These are phyloP conservation scores for Alternaria infectoria DNA, from an alignment of 2,329 filamentous ascomycete species.

Conservation along the genomic window DNA sequence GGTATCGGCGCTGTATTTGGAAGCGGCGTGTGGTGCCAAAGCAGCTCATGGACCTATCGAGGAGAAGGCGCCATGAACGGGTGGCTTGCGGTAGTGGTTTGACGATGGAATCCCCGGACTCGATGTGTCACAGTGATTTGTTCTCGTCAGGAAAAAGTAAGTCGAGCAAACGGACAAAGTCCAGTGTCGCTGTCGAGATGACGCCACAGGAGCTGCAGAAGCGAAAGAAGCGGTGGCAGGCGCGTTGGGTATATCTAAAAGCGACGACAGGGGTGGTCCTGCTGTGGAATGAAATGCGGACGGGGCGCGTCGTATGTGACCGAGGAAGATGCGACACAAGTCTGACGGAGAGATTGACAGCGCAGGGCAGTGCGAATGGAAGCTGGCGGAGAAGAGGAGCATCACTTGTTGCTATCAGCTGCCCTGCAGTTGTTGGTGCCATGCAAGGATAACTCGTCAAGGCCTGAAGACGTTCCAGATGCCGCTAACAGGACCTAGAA, in stretches of 20 bases:
- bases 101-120: conserved; percentile 14
- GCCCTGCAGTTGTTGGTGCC: conserved; percentile 10
- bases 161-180: conserved; percentile 7
- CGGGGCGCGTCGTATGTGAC: conserved; percentile 11
- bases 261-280: conserved; percentile 10
- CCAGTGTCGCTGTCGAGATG: background rate
- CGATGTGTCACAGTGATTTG: conserved; percentile 8
- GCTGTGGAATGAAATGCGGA: conserved; percentile 14
- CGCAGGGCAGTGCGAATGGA: background rate
- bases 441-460: conserved; percentile 10
- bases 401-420: conserved; percentile 8
- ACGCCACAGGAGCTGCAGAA: background rate
- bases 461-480: conserved; percentile 20
- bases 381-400: background rate
- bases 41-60: conserved; percentile 16
- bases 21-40: conserved; percentile 5
- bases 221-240: background rate
- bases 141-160: conserved; percentile 8
- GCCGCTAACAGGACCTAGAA: conserved; percentile 2
- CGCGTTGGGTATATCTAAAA: conserved; percentile 2
- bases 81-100: conserved; percentile 22
- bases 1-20: conserved; percentile 6
- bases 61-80: conserved; percentile 4
- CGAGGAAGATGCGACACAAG: conserved; percentile 8
- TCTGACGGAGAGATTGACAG: background rate